Evolutionary conservation across 306 rosid species (phyloP).

Genomic region (Cicer bijugum): DNA sequence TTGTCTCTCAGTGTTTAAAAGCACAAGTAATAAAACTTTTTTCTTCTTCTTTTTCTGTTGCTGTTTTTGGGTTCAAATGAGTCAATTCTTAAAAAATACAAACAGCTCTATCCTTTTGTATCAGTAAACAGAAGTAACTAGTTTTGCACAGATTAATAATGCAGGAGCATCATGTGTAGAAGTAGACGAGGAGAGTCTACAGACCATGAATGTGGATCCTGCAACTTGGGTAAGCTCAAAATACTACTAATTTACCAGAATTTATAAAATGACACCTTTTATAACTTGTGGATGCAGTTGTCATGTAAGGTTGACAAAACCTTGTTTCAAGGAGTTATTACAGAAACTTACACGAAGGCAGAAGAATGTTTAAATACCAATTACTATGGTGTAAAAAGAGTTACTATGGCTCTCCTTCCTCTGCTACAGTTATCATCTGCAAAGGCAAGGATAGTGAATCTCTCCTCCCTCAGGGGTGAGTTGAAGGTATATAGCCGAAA

Average conservation of each 20-base stretch:
- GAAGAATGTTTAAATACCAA: conserved; percentile 29
- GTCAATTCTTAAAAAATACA: background rate
- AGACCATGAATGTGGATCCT: conserved; percentile 7
- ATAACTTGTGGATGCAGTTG: conserved; percentile 8
- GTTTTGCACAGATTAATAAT: conserved; percentile 23
- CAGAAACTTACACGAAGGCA: conserved; percentile 25
- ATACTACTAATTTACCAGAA: background rate
- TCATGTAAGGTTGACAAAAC: conserved; percentile 11
- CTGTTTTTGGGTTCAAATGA: background rate
- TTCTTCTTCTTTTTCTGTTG: background rate
- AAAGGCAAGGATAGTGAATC: conserved; percentile 25
- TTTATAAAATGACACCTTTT: background rate
- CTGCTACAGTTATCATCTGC: conserved; percentile 19
- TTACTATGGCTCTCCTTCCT: conserved; percentile 30
- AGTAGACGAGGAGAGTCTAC: conserved; percentile 17
- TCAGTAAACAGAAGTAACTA: background rate
- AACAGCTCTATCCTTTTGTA: background rate
- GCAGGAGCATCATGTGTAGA: conserved; percentile 37
- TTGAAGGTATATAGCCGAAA: conserved; percentile 7
- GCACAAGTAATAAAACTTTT: background rate
- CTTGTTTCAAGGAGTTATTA: conserved; percentile 22
- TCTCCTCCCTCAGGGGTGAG: conserved; percentile 34
- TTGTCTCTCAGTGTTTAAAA: background rate
- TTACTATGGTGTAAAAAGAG: conserved; percentile 34
- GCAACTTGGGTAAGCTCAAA: conserved; percentile 17